phyloP scores from a whole-genome alignment of 371 early-diverging fungal genomes.

The Apophysomyces elegans region DNA sequence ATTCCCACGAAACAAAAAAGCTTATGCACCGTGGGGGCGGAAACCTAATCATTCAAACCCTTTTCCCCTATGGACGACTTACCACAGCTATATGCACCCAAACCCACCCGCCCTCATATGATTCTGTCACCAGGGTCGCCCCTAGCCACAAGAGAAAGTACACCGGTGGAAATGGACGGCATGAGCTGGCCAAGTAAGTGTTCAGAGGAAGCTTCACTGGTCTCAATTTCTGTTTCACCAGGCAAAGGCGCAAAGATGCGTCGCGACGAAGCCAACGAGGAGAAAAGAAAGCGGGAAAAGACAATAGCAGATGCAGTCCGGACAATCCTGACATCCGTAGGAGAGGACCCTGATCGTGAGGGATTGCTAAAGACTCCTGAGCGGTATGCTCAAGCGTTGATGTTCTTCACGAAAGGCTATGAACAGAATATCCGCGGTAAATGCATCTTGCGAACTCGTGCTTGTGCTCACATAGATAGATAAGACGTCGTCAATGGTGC shows the following conservation, averaged over 20 bases:
- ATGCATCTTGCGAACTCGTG: neutral
- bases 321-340: conserved; percentile 87
- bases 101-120: conserved; percentile 5
- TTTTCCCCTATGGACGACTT: neutral
- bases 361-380: conserved; percentile 95
- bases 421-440: conserved; percentile 79
- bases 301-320: conserved; percentile 83
- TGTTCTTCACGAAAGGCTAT: conserved; percentile 96
- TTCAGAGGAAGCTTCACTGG: neutral
- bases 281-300: conserved; percentile 65
- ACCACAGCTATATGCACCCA: neutral
- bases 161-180: conserved; percentile 39
- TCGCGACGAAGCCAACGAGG: conserved; percentile 72
- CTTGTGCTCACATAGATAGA: neutral
- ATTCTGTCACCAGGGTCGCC: neutral
- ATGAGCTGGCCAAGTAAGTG: conserved; percentile 50
- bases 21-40: neutral
- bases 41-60: neutral
- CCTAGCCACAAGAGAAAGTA: conserved; percentile 16
- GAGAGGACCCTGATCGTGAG: conserved; percentile 93
- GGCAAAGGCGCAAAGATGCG: conserved; percentile 72
- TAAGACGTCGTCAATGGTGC: conserved; percentile 85
- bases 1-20: conserved; percentile 9
- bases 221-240: conserved; percentile 12
- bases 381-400: conserved; percentile 93